These are phyloP conservation scores for Mortierella sp. DNA, from an alignment of 371 early-diverging fungal species.

Conservation along the genomic window DNA sequence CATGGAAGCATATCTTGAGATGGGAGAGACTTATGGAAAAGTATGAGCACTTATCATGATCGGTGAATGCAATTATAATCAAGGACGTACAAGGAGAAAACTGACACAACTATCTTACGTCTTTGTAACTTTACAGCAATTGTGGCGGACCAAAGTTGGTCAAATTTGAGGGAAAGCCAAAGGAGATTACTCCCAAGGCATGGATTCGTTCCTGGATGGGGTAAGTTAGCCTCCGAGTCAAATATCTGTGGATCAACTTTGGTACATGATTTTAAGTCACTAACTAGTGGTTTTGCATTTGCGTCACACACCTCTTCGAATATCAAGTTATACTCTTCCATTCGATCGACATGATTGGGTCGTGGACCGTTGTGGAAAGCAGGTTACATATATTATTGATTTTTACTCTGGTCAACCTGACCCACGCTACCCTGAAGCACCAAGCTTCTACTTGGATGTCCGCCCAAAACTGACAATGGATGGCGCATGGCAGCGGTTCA, in stretches of 20 bases:
- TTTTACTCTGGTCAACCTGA: slow-evolving; percentile 87
- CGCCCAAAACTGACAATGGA: slow-evolving; percentile 69
- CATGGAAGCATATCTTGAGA: slow-evolving; percentile 90
- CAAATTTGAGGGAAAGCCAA: slow-evolving; percentile 90
- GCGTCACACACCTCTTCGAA: not conserved
- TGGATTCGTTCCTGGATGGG: slow-evolving; percentile 78
- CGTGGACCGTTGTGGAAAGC: slow-evolving; percentile 93
- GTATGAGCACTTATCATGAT: slow-evolving; percentile 55
- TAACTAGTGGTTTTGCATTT: too few relatives aligned
- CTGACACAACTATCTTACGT: not conserved
- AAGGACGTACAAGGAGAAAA: not conserved
- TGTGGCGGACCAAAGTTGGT: slow-evolving; percentile 80
- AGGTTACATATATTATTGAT: slow-evolving; percentile 95
- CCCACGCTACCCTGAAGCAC: slow-evolving; percentile 66
- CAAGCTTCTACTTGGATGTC: slow-evolving; percentile 90
- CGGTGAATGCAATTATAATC: not conserved
- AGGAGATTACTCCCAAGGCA: slow-evolving; percentile 89
- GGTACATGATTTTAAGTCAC: not conserved
- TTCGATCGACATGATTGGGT: slow-evolving; percentile 99
- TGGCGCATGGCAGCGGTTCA: slow-evolving; percentile 49
- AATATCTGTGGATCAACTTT: not conserved
- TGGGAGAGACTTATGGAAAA: slow-evolving; percentile 85
- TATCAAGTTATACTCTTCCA: slow-evolving; percentile 72
- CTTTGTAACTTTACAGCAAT: slow-evolving; percentile 50
- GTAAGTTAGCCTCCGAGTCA: slow-evolving; percentile 50